A percentile compares a stretch with the other conserved stretches of the same genome.
Conservation (phyloP, 1,139 yeast species). For the Suhomyces ambrosiae region DNA sequence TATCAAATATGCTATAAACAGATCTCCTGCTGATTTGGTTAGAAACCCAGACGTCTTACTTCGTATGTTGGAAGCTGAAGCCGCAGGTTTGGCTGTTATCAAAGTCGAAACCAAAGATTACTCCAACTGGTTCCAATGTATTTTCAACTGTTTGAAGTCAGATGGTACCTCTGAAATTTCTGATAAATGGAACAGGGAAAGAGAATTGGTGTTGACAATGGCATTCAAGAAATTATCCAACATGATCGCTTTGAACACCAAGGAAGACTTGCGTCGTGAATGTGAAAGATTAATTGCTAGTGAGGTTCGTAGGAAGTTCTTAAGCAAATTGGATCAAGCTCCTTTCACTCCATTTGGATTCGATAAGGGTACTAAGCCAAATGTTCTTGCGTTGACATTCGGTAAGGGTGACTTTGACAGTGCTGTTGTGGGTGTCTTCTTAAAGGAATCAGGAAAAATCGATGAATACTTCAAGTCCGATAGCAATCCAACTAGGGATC, state of each 20-base stretch:
- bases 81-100: conserved; percentile 54
- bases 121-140: conserved; percentile 47
- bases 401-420: conserved; percentile 87
- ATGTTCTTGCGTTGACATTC: conserved; percentile 77
- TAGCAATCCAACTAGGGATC: conserved; percentile 66
- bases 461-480: conserved; percentile 78
- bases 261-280: conserved; percentile 78
- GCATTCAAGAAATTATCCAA: conserved; percentile 73
- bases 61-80: conserved; percentile 91
- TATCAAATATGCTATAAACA: conserved; percentile 85
- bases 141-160: conserved; percentile 65
- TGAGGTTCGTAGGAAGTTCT: conserved; percentile 69
- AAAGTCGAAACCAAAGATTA: conserved; percentile 49
- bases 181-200: conserved; percentile 77
- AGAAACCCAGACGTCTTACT: conserved; percentile 78
- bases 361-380: conserved; percentile 80
- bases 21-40: conserved; percentile 73
- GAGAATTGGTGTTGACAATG: conserved; percentile 64
- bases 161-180: conserved; percentile 85
- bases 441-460: conserved; percentile 80
- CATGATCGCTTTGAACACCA: conserved; percentile 71
- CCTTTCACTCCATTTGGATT: conserved; percentile 83
- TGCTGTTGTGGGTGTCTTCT: conserved; percentile 80
- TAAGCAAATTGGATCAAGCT: conserved; percentile 83
- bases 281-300: conserved; percentile 73